Evolutionary conservation across 2,329 filamentous ascomycete genomes (phyloP).

Genomic region (Colletotrichum shisoi): DNA sequence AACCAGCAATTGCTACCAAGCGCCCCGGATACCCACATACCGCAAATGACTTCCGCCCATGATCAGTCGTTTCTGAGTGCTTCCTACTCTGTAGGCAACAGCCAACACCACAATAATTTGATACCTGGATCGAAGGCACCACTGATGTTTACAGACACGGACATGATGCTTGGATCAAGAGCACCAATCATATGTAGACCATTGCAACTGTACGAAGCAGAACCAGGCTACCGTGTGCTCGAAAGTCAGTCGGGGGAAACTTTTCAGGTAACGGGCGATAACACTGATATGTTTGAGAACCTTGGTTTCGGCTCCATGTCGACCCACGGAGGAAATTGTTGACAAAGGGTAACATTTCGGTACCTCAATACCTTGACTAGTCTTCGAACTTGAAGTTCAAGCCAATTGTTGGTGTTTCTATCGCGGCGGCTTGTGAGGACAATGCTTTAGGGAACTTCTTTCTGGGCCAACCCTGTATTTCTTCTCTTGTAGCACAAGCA

Average conservation of each 20-base stretch:
- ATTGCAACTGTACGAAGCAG: neutral
- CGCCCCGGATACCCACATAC: too few species aligned
- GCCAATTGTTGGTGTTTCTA: neutral
- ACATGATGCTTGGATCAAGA: neutral
- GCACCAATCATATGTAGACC: neutral
- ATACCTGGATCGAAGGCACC: neutral
- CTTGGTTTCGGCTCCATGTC: too few species aligned
- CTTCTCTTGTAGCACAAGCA: neutral
- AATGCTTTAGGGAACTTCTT: neutral
- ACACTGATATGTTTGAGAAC: too few species aligned
- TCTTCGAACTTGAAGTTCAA: neutral
- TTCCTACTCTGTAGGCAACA: too few species aligned
- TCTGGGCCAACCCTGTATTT: conserved; percentile 1
- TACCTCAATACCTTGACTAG: neutral
- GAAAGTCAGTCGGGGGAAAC: neutral
- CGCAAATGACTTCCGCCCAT: too few species aligned
- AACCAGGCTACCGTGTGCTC: neutral
- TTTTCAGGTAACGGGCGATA: too few species aligned
- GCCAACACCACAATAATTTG: neutral
- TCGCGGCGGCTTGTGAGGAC: neutral
- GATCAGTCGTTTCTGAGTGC: too few species aligned
- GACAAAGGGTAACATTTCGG: too few species aligned
- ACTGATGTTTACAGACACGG: neutral
- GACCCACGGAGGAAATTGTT: too few species aligned
- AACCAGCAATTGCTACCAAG: too few species aligned